A percentile compares a stretch with the other conserved stretches of the same genome.
phyloP scores from a whole-genome alignment of 805 yeast species.

The Yamadazyma ubonensis region DNA sequence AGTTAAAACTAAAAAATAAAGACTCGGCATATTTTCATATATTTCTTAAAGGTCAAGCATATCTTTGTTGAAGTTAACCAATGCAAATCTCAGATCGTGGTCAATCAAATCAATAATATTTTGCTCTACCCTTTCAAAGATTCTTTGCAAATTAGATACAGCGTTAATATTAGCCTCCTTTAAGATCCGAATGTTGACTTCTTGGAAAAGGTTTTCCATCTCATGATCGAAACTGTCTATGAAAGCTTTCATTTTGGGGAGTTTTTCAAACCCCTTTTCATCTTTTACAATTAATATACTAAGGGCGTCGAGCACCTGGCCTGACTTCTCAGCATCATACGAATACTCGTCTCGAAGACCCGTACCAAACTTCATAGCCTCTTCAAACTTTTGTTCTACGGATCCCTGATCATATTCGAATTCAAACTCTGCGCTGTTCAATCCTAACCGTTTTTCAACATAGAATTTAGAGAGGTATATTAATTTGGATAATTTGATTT shows the following conservation, averaged over 20 bases:
- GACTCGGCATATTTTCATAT: neutral
- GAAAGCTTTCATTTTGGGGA: conserved; percentile 21
- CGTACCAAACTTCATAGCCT: conserved; percentile 21
- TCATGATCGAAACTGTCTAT: conserved; percentile 23
- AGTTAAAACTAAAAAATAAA: neutral
- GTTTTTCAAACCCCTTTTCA: conserved; percentile 18
- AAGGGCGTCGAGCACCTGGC: conserved; percentile 21
- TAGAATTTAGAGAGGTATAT: conserved; percentile 22
- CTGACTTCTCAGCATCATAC: conserved; percentile 1
- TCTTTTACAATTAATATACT: conserved; percentile 24
- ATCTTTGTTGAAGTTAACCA: conserved; percentile 30
- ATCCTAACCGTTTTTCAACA: conserved; percentile 15
- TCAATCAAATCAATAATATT: conserved; percentile 31
- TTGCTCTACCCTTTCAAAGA: conserved; percentile 28
- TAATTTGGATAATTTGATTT: conserved; percentile 26
- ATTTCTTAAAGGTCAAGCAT: conserved; percentile 1
- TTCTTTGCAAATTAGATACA: conserved; percentile 31
- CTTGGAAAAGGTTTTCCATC: conserved; percentile 18
- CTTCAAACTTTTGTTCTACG: conserved; percentile 13
- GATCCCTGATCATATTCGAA: conserved; percentile 11
- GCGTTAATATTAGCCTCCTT: conserved; percentile 22
- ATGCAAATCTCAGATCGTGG: conserved; percentile 33
- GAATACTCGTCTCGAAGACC: conserved; percentile 19
- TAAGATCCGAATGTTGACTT: conserved; percentile 27
- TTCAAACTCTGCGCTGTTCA: conserved; percentile 17